A percentile compares a stretch with the other conserved stretches of the same genome.
These are phyloP conservation scores for Penicillium paradoxum DNA, from an alignment of 495 filamentous ascomycete species.

Conservation along the genomic window DNA sequence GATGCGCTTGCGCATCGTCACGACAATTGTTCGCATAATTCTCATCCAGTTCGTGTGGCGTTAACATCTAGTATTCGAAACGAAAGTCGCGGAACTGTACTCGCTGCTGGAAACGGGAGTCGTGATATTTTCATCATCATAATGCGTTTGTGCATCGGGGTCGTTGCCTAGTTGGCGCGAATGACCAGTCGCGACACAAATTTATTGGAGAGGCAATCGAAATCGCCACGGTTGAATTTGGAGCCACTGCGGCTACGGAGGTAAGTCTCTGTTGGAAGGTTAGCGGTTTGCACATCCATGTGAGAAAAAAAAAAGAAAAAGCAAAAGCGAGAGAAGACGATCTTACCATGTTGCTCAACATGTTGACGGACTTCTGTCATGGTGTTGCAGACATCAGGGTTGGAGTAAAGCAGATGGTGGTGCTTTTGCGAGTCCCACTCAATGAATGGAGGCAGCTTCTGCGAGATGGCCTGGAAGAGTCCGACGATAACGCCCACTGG, in stretches of 20 bases:
- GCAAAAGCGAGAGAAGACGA: background rate
- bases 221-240: conserved; percentile 82
- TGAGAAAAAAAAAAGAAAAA: background rate
- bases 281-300: conserved; percentile 11
- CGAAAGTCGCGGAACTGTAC: conserved; percentile 12
- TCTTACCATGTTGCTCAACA: conserved; percentile 82
- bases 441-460: conserved; percentile 81
- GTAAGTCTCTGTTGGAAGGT: conserved; percentile 51
- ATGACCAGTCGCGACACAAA: conserved; percentile 92
- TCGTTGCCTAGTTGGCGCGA: conserved; percentile 68
- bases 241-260: conserved; percentile 52
- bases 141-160: conserved; percentile 39
- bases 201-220: conserved; percentile 91
- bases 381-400: conserved; percentile 82
- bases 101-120: conserved; percentile 20
- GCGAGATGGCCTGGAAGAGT: conserved; percentile 91
- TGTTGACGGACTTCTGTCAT: conserved; percentile 90
- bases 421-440: conserved; percentile 91
- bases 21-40: conserved; percentile 16
- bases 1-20: conserved; percentile 25
- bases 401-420: conserved; percentile 79
- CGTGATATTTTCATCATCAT: conserved; percentile 31
- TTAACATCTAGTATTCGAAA: conserved; percentile 12
- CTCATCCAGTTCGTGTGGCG: conserved; percentile 19
- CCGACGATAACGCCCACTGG: conserved; percentile 92